Evolutionary conservation across 495 filamentous ascomycete species (phyloP).

Genomic region (Podospora pseudopauciseta): DNA sequence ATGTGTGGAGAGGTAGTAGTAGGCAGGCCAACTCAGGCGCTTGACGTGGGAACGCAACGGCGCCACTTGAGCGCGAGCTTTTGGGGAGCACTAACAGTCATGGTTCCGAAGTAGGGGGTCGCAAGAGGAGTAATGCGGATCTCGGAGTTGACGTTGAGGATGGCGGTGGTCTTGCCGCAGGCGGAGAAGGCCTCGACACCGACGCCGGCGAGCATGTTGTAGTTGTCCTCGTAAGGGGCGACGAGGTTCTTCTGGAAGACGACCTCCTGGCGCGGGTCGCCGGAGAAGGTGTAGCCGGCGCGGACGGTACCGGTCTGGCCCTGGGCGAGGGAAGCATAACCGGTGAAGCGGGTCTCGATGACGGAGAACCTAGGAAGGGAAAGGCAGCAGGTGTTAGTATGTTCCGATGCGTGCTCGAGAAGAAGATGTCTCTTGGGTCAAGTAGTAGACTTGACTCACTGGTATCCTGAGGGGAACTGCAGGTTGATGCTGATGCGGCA

Average conservation of each 20-base stretch:
- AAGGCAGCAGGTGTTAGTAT: not conserved
- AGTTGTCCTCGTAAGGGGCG: slow-evolving; percentile 33
- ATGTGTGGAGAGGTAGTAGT: not conserved
- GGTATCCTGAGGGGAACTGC: slow-evolving; percentile 42
- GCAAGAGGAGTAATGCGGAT: slow-evolving; percentile 32
- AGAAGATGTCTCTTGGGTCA: not conserved
- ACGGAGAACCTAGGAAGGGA: slow-evolving; percentile 27
- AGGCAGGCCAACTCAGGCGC: not conserved
- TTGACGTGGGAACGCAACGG: slow-evolving; percentile 10
- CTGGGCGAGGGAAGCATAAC: slow-evolving; percentile 27
- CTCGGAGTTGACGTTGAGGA: slow-evolving; percentile 40
- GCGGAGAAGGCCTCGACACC: slow-evolving; percentile 31
- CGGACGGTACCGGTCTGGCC: slow-evolving; percentile 29
- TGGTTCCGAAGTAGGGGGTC: slow-evolving; percentile 24
- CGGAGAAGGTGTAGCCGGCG: slow-evolving; percentile 30
- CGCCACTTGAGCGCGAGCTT: slow-evolving; percentile 19
- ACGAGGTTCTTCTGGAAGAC: slow-evolving; percentile 37
- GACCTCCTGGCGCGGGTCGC: slow-evolving; percentile 30
- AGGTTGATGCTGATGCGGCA: slow-evolving; percentile 47
- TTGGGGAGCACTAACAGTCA: slow-evolving; percentile 30
- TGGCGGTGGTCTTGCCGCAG: slow-evolving; percentile 31
- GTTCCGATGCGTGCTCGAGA: not conserved
- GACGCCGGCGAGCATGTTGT: slow-evolving; percentile 33
- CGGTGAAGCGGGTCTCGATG: slow-evolving; percentile 36
- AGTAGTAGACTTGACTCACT: slow-evolving; percentile 26